Percentiles rank a stretch among this genome's conserved stretches.
Conservation (phyloP, 768 basidiomycete genomes). For the Pulveroboletus sp. region DNA sequence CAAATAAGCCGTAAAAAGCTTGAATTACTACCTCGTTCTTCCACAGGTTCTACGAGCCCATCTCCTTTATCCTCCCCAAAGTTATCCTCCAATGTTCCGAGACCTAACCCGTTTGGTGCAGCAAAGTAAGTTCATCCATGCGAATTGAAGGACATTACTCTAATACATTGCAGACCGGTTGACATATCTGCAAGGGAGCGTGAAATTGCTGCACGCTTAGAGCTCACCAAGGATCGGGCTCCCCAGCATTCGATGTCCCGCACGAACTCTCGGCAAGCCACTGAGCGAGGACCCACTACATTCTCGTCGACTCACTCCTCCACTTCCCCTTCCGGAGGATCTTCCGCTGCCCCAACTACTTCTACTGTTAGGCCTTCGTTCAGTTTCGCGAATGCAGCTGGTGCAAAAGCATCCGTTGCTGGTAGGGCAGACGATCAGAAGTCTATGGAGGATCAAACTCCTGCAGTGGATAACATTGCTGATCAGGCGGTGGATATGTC, state of each 20-base stretch:
- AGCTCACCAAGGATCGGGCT: constrained; percentile 34
- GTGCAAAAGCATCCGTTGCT: constrained; percentile 23
- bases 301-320: constrained; percentile 30
- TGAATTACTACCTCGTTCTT: constrained; percentile 79
- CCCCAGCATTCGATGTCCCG: constrained; percentile 40
- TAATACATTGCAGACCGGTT: constrained; percentile 58
- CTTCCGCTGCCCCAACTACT: constrained; percentile 29
- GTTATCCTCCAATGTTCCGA: constrained; percentile 46
- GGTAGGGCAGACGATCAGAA: constrained; percentile 18
- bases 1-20: constrained; percentile 76
- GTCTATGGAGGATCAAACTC: constrained; percentile 1
- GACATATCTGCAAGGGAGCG: constrained; percentile 76
- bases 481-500: constrained; percentile 17
- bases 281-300: constrained; percentile 40
- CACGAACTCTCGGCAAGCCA: constrained; percentile 44
- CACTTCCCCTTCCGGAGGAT: constrained; percentile 12
- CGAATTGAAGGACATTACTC: not conserved
- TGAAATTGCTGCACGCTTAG: constrained; percentile 64
- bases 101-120: constrained; percentile 81
- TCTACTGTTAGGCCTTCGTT: constrained; percentile 62
- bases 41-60: constrained; percentile 57
- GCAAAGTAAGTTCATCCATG: constrained; percentile 55
- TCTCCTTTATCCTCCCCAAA: constrained; percentile 80
- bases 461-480: constrained; percentile 7
- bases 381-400: constrained; percentile 79